Percentiles rank a stretch among this genome's conserved stretches.
Conservation (phyloP, 164 flowering plant species). For the Platanus orientalis region DNA sequence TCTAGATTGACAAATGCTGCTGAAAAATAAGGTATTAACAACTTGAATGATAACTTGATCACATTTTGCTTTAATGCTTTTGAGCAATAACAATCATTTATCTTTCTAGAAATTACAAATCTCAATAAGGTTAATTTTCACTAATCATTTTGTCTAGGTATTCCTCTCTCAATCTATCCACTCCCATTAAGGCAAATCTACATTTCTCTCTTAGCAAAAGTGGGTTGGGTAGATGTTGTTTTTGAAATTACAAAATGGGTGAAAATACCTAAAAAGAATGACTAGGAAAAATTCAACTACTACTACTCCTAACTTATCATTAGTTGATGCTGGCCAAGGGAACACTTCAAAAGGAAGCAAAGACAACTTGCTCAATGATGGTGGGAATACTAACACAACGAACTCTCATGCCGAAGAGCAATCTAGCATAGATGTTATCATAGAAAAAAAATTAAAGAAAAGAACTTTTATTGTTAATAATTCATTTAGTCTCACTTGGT, state of each 20-base stretch:
- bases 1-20: slow-evolving; percentile 74
- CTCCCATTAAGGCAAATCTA: slow-evolving; percentile 88
- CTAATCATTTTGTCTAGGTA: slow-evolving; percentile 41
- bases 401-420: slow-evolving; percentile 40
- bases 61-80: slow-evolving; percentile 1
- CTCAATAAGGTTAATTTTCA: not conserved
- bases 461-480: slow-evolving; percentile 78
- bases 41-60: slow-evolving; percentile 1
- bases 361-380: slow-evolving; percentile 34
- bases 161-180: slow-evolving; percentile 75
- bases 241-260: slow-evolving; percentile 96
- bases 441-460: slow-evolving; percentile 87
- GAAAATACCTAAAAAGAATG: slow-evolving; percentile 79
- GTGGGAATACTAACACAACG: slow-evolving; percentile 24
- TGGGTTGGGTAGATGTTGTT: slow-evolving; percentile 92
- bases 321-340: slow-evolving; percentile 41
- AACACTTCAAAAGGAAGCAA: slow-evolving; percentile 45
- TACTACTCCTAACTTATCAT: slow-evolving; percentile 30
- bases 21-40: slow-evolving; percentile 63
- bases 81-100: not conserved
- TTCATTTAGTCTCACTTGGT: no score
- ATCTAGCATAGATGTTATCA: slow-evolving; percentile 32
- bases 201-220: slow-evolving; percentile 95
- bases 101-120: not conserved
- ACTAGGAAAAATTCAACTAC: slow-evolving; percentile 57